Evolutionary conservation across 108 stramenopile genomes (phyloP).

Genomic region (Phaeodactylum tricornutum): DNA sequence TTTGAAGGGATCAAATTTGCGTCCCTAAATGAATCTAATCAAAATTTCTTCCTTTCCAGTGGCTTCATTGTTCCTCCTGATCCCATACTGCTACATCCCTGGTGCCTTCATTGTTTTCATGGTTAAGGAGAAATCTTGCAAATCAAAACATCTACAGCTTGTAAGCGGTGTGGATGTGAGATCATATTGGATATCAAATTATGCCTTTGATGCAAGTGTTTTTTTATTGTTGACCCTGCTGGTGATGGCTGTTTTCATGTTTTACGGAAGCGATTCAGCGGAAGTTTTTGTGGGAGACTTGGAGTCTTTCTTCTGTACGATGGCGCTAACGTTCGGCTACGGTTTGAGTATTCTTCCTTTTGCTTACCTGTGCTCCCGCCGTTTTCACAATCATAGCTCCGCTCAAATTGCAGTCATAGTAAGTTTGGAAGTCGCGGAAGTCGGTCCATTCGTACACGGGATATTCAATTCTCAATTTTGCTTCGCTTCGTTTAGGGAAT

Average conservation of each 20-base stretch:
- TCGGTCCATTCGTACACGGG: no score
- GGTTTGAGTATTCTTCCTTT: slow-evolving; percentile 32
- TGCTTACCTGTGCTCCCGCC: slow-evolving; percentile 34
- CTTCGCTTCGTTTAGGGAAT: no score
- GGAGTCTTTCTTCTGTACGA: slow-evolving; percentile 7
- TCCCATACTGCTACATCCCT: slow-evolving; percentile 38
- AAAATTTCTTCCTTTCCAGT: no score
- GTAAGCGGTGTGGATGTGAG: slow-evolving; percentile 24
- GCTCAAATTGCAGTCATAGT: slow-evolving; percentile 45
- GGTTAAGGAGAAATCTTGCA: slow-evolving; percentile 25
- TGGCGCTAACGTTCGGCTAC: slow-evolving; percentile 16
- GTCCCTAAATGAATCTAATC: no score
- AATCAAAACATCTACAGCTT: slow-evolving; percentile 35
- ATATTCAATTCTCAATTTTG: no score
- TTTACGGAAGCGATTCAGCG: slow-evolving; percentile 21
- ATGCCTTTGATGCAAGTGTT: slow-evolving; percentile 20
- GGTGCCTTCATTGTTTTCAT: slow-evolving; percentile 30
- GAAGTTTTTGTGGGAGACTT: slow-evolving; percentile 26
- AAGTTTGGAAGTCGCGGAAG: no score
- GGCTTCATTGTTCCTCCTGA: slow-evolving; percentile 31
- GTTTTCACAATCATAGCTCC: slow-evolving; percentile 31
- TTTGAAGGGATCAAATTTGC: no score
- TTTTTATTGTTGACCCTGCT: slow-evolving; percentile 21
- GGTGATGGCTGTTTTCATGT: slow-evolving; percentile 14
- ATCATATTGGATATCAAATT: slow-evolving; percentile 23